These are phyloP conservation scores for Collybia sordida DNA, from an alignment of 768 basidiomycete genomes.

Conservation along the genomic window DNA sequence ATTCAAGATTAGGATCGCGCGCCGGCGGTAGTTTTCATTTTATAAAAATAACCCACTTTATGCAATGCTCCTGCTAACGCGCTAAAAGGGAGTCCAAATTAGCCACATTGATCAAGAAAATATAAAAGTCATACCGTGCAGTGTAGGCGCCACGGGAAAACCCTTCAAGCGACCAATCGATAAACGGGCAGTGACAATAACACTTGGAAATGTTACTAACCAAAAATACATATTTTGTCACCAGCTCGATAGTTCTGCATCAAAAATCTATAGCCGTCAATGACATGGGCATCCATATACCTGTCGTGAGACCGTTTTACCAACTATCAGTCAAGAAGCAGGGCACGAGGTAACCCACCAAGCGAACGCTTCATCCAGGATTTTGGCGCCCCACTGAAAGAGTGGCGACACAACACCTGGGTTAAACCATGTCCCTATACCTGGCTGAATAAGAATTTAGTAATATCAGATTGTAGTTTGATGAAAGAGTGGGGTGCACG, in stretches of 20 bases:
- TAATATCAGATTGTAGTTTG: slow-evolving; percentile 34
- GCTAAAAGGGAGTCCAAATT: slow-evolving; percentile 32
- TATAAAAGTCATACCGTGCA: slow-evolving; percentile 26
- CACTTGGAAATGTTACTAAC: slow-evolving; percentile 27
- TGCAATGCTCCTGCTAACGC: slow-evolving; percentile 75
- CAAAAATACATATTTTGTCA: slow-evolving; percentile 75
- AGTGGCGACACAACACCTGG: slow-evolving; percentile 69
- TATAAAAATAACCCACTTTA: slow-evolving; percentile 42
- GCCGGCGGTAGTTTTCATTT: not conserved
- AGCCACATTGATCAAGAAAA: not conserved
- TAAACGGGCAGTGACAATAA: too few species aligned
- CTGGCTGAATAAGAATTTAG: slow-evolving; percentile 33
- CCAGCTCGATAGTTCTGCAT: slow-evolving; percentile 78
- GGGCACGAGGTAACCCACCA: slow-evolving; percentile 44
- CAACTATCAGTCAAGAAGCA: not conserved
- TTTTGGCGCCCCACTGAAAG: slow-evolving; percentile 55
- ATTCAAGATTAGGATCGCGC: not conserved
- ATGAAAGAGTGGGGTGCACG: not conserved
- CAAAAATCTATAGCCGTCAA: slow-evolving; percentile 73
- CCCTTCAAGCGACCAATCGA: slow-evolving; percentile 36
- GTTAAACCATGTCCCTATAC: slow-evolving; percentile 51
- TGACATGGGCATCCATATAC: slow-evolving; percentile 71
- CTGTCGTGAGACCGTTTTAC: slow-evolving; percentile 29
- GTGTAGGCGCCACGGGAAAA: slow-evolving; percentile 66
- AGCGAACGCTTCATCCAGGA: slow-evolving; percentile 69